Evolutionary conservation across 345 rosid species (phyloP).

Genomic region (Durio zibethinus): DNA sequence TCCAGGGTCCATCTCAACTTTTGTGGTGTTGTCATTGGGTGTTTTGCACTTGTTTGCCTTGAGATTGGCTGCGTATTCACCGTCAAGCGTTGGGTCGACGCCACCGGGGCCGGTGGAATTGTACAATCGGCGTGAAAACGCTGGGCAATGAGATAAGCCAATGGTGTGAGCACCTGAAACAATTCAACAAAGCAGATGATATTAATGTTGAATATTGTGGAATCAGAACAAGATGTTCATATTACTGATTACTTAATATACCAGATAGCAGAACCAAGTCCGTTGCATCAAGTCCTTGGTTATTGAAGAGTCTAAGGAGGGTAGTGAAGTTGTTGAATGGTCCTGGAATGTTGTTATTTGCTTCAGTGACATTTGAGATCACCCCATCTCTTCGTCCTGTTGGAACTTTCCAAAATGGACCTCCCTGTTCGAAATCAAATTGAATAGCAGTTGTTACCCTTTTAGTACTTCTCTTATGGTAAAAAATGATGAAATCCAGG

Average conservation of each 20-base stretch:
- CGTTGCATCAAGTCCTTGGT: slow-evolving; percentile 61
- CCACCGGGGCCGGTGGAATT: slow-evolving; percentile 62
- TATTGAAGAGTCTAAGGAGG: slow-evolving; percentile 46
- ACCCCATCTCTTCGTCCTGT: slow-evolving; percentile 76
- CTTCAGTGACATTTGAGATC: slow-evolving; percentile 59
- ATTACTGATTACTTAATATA: neutral
- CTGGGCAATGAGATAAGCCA: slow-evolving; percentile 64
- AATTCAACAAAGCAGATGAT: neutral
- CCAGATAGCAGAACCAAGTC: slow-evolving; percentile 71
- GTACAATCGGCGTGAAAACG: slow-evolving; percentile 58
- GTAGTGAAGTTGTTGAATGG: slow-evolving; percentile 58
- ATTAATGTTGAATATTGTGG: neutral
- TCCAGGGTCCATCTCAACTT: slow-evolving; percentile 81
- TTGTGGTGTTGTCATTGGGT: slow-evolving; percentile 53
- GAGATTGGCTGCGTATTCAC: slow-evolving; percentile 60
- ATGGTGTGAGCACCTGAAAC: slow-evolving; percentile 78
- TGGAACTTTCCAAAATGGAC: slow-evolving; percentile 85
- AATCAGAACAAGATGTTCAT: too few relatives aligned
- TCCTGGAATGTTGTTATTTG: slow-evolving; percentile 52
- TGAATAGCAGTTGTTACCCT: neutral
- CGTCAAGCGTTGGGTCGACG: slow-evolving; percentile 65
- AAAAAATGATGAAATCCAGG: too few relatives aligned
- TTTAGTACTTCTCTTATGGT: neutral
- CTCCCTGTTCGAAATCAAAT: slow-evolving; percentile 44
- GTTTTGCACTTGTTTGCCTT: slow-evolving; percentile 67